phyloP scores from a whole-genome alignment of 1,139 yeast genomes.

The Sugiyamaella grinbergsii region DNA sequence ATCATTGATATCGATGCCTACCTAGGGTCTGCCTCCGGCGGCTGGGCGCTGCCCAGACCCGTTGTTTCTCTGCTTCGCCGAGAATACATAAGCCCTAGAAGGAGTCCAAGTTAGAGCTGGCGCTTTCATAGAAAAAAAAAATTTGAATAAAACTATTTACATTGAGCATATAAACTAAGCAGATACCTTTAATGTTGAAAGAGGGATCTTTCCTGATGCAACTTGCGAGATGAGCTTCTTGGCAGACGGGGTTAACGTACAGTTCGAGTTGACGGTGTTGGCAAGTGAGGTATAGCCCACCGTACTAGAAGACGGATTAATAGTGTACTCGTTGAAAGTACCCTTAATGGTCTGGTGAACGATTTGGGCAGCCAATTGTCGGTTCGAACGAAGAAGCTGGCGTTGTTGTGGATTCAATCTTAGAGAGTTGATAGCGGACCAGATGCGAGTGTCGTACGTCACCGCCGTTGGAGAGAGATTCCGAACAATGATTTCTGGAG shows the following conservation, averaged over 20 bases:
- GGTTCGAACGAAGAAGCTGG: constrained; percentile 22
- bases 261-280: constrained; percentile 33
- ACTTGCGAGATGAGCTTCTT: constrained; percentile 33
- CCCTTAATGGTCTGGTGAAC: constrained; percentile 32
- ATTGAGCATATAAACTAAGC: neutral
- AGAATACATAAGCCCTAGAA: too few relatives aligned
- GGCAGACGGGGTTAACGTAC: constrained; percentile 29
- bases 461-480: constrained; percentile 29
- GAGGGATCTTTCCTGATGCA: constrained; percentile 35
- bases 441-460: constrained; percentile 33
- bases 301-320: constrained; percentile 19
- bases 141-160: constrained; percentile 7
- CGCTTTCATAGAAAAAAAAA: neutral
- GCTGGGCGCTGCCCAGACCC: constrained; percentile 17
- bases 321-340: constrained; percentile 24
- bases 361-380: constrained; percentile 16
- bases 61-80: too few relatives aligned
- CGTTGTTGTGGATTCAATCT: constrained; percentile 22
- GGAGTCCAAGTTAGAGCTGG: too few relatives aligned
- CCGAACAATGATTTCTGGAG: constrained; percentile 25
- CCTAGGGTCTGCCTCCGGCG: constrained; percentile 17
- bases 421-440: constrained; percentile 27
- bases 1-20: too few relatives aligned
- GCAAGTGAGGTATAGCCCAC: constrained; percentile 27
- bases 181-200: constrained; percentile 24